A percentile compares a stretch with the other conserved stretches of the same genome.
phyloP scores from a whole-genome alignment of 2,329 filamentous ascomycete genomes.

The Leptosphaerulina australis region DNA sequence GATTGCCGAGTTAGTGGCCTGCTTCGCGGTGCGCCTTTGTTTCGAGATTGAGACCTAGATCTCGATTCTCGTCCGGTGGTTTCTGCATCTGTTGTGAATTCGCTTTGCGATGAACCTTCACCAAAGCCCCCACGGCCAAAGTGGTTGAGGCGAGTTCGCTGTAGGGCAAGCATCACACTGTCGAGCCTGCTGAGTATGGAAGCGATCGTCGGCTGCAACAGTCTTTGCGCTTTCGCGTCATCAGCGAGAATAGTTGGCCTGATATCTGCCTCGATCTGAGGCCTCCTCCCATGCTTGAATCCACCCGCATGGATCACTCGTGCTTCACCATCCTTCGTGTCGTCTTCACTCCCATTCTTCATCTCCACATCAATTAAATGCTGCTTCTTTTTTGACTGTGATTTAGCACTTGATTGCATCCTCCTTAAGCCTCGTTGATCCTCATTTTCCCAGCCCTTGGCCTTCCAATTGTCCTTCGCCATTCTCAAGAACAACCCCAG shows the following conservation, averaged over 20 bases:
- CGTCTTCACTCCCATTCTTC: conserved; percentile 9
- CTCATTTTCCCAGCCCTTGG: conserved; percentile 46
- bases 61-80: conserved; percentile 22
- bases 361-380: conserved; percentile 19
- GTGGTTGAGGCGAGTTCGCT: conserved; percentile 67
- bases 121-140: conserved; percentile 27
- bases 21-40: conserved; percentile 17
- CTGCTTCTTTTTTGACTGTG: conserved; percentile 26
- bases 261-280: conserved; percentile 8
- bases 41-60: conserved; percentile 24
- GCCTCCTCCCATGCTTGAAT: conserved; percentile 20
- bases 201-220: conserved; percentile 72
- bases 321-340: not conserved
- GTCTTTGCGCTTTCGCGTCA: conserved; percentile 68
- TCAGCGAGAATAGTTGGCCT: conserved; percentile 68
- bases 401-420: conserved; percentile 12
- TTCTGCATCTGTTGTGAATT: conserved; percentile 36
- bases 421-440: conserved; percentile 13
- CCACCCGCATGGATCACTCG: not conserved
- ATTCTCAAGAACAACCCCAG: conserved; percentile 68
- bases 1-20: conserved; percentile 14
- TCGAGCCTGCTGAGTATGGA: conserved; percentile 75
- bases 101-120: conserved; percentile 41
- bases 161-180: conserved; percentile 70
- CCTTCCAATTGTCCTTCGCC: conserved; percentile 68